phyloP scores from a whole-genome alignment of 129 eudicot species.

The Chrysanthemum seticuspe region DNA sequence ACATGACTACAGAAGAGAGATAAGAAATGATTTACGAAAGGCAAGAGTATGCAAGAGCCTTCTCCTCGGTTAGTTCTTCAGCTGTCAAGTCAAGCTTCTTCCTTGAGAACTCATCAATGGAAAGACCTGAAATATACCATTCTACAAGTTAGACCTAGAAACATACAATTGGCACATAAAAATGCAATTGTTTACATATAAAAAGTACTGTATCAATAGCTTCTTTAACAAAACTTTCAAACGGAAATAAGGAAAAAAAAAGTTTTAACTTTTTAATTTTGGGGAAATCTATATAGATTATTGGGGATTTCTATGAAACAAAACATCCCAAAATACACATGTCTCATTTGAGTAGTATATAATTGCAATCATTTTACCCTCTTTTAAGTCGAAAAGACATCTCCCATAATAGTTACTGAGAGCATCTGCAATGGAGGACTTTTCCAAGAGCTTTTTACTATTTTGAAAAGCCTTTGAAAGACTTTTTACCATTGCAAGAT shows the following conservation, averaged over 20 bases:
- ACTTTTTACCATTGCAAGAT: too few species aligned
- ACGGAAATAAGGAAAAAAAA: background rate
- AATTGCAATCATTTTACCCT: background rate
- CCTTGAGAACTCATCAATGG: constrained; percentile 91
- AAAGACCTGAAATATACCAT: constrained; percentile 51
- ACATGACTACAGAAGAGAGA: background rate
- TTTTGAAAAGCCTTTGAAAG: too few species aligned
- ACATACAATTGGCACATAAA: background rate
- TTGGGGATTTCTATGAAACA: background rate
- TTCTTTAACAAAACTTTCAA: too few species aligned
- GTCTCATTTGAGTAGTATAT: background rate
- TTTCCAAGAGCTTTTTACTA: too few species aligned
- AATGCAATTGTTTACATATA: background rate
- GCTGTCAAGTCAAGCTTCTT: constrained; percentile 93
- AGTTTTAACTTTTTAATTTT: too few species aligned
- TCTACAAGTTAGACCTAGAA: too few species aligned
- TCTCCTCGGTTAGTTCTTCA: constrained; percentile 86
- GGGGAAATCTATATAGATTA: too few species aligned
- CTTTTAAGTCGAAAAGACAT: background rate
- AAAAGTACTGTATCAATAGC: background rate
- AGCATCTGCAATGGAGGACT: too few species aligned
- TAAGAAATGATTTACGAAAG: constrained; percentile 44
- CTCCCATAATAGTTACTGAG: background rate
- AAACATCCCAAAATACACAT: background rate
- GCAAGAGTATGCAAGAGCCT: constrained; percentile 93